Evolutionary conservation across 106 monocot genomes (phyloP), one percentile per base, ranked within the genome.

Genomic region (Dactylorhiza incarnata): DNA sequence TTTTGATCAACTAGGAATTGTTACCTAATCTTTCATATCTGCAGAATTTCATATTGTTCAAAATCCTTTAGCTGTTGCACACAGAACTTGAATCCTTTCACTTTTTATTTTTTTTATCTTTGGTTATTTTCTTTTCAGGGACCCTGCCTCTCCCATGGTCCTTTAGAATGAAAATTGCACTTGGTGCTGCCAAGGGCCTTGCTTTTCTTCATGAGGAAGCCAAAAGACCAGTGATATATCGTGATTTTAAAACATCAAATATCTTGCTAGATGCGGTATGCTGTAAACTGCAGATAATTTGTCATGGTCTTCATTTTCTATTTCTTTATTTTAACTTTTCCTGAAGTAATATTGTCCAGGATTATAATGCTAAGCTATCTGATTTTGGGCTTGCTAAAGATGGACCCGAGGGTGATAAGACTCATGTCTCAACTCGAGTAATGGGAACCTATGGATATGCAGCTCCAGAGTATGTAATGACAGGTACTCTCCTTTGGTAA

Each of bases 401-500:
- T 80, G 84, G 71, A 2, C 84, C 79, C 5, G 84, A 80, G 43
- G 80, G 84, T 44, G 84, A 84, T 55, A 84, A 84, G 52, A 84
- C 84, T 61, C 84, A 80, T 72, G 84, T 84, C 15, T 84, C 79
- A n/a, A 84, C 84, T 25, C 79, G 84, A 52, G 84, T 79, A 26
- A 84, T 84, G 84, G 84, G 84, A 49, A 84, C 84, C 22, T 84
- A 84, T 76, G 84, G 84, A 58, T 84, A 84, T 76, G 84, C 84
- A 16, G 84, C 84, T 72, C 84, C 84, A 55, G 84, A 84, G 50
- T 84, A 84, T 80, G 84, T 84, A 14, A 84, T 84, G 84, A 84
- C 84, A 73, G 82, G 82, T 82, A 56, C 19, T 8, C 7, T 61
- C 6, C 23, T 65, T 65, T 9, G 26, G 26, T 12, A 10, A 37